A percentile compares a stretch with the other conserved stretches of the same genome.
Conservation (phyloP, 495 filamentous ascomycete genomes). For the Hypoxylon crocopeplum region DNA sequence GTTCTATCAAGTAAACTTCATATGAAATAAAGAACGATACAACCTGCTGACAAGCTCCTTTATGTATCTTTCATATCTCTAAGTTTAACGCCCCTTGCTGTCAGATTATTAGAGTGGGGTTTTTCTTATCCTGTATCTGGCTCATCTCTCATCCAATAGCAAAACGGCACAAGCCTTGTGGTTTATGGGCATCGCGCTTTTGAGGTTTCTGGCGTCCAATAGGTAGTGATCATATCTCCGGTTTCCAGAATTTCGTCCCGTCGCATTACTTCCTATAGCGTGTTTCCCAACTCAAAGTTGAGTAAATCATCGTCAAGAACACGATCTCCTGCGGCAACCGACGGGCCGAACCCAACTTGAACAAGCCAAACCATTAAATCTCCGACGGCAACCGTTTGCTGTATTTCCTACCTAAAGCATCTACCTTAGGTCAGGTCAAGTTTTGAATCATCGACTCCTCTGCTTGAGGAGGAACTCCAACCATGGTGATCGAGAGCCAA, state of each 20-base stretch:
- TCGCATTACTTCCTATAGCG: not conserved
- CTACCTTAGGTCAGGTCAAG: not conserved
- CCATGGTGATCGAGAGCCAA: not conserved
- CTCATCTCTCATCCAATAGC: constrained; percentile 16
- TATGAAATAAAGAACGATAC: not conserved
- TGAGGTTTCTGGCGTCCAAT: not conserved
- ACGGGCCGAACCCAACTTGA: constrained; percentile 11
- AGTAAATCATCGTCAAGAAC: not conserved
- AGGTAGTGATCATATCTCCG: not conserved
- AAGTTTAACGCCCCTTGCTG: not conserved
- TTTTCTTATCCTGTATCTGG: not conserved
- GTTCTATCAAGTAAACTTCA: not conserved
- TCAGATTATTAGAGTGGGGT: constrained; percentile 23
- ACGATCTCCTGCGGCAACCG: constrained; percentile 37
- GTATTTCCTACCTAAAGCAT: not conserved
- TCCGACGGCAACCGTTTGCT: constrained; percentile 1
- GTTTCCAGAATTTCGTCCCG: not conserved
- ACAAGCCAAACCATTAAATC: constrained; percentile 2
- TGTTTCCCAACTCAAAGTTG: not conserved
- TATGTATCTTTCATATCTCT: constrained; percentile 7
- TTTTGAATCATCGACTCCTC: not conserved
- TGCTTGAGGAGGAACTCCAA: not conserved
- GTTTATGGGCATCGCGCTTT: not conserved
- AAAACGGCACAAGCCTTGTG: constrained; percentile 3
- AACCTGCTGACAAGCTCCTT: not conserved